Conservation (phyloP, 352 stramenopile genomes). For the Elongisporangium anandrum region DNA sequence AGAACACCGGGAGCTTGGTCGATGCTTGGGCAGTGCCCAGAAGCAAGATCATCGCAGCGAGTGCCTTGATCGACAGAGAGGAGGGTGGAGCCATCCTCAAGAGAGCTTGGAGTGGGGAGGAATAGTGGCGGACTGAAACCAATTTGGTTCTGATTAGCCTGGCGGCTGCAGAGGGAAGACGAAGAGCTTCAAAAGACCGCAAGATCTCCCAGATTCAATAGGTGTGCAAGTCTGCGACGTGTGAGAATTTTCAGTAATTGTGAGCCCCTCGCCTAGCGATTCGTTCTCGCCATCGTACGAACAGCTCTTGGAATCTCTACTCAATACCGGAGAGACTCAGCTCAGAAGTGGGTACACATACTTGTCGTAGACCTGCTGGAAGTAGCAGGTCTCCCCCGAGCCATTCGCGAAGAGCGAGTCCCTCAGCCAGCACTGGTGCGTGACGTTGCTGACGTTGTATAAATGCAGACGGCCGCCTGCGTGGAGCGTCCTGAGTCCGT, state of each 20-base stretch:
- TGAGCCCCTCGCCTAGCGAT: too few relatives aligned
- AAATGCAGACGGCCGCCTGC: constrained; percentile 7
- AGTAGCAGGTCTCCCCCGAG: constrained; percentile 16
- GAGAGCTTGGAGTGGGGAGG: not conserved
- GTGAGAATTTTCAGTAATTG: too few relatives aligned
- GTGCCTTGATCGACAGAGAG: too few relatives aligned
- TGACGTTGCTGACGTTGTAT: constrained; percentile 2
- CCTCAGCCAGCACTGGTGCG: constrained; percentile 17
- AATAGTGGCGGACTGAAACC: not conserved
- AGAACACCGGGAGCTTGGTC: constrained; percentile 1
- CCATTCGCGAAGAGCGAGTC: constrained; percentile 9
- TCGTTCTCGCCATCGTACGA: not conserved
- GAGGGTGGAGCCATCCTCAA: not conserved
- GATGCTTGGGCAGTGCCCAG: not conserved
- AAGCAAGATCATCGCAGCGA: not conserved
- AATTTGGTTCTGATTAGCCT: too few relatives aligned
- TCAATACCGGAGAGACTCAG: too few relatives aligned
- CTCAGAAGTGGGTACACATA: constrained; percentile 23
- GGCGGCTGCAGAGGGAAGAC: too few relatives aligned
- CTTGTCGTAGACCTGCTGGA: constrained; percentile 32
- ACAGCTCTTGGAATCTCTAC: too few relatives aligned
- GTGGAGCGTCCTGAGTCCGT: constrained; percentile 10
- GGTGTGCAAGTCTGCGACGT: too few relatives aligned
- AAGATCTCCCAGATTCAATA: too few relatives aligned
- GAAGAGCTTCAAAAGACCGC: too few relatives aligned